Evolutionary conservation across 2,329 filamentous ascomycete species (phyloP).

Genomic region (Ceratocystis destructans): DNA sequence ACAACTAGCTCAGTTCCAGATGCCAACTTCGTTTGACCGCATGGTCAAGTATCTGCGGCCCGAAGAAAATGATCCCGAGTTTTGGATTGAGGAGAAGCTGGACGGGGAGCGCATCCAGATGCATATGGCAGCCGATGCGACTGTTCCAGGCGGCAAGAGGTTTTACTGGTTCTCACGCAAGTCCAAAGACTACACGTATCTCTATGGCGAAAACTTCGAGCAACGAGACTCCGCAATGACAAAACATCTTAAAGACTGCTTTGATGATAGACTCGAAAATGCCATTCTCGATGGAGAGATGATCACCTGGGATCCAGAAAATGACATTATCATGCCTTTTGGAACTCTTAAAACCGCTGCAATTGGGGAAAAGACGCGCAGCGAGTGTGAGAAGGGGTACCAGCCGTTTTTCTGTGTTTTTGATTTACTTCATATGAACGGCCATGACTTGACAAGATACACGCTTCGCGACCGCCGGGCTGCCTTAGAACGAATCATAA

Average conservation of each 20-base stretch:
- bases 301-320: conserved; percentile 89
- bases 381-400: conserved; percentile 39
- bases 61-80: conserved; percentile 57
- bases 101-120: conserved; percentile 96
- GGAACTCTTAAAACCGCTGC: conserved; percentile 89
- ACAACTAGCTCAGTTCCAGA: conserved; percentile 85
- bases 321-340: conserved; percentile 76
- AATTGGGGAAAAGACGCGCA: conserved; percentile 55
- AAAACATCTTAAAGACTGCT: conserved; percentile 62
- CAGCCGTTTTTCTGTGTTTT: conserved; percentile 76
- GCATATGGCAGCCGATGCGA: conserved; percentile 67
- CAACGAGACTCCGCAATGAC: conserved; percentile 69
- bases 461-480: conserved; percentile 66
- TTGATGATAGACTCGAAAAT: conserved; percentile 63
- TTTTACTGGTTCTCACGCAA: conserved; percentile 94
- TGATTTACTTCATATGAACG: conserved; percentile 83
- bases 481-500: conserved; percentile 38
- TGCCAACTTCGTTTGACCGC: conserved; percentile 59
- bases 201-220: conserved; percentile 67
- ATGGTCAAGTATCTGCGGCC: conserved; percentile 57
- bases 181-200: conserved; percentile 88
- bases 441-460: conserved; percentile 63
- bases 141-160: conserved; percentile 50
- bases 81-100: conserved; percentile 97
- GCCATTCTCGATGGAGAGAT: conserved; percentile 94